phyloP scores from a whole-genome alignment of 1,139 yeast genomes.

The Protomyces inundatus region DNA sequence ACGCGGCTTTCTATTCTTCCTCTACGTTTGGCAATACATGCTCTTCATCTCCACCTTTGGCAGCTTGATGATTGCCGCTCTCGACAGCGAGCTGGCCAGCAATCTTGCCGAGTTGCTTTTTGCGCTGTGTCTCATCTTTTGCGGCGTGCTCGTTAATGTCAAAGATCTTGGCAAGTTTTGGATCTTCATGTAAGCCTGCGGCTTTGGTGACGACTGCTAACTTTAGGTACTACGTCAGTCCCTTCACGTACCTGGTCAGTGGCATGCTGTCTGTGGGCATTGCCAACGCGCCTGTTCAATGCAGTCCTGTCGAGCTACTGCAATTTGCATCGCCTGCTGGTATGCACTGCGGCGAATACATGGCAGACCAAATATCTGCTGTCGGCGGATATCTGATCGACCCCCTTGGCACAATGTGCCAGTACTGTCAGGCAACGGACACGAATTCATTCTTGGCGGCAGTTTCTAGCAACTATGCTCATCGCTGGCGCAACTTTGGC shows the following conservation, averaged over 20 bases:
- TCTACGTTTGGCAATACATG: conserved; percentile 45
- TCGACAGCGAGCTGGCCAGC: conserved; percentile 48
- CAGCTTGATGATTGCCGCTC: conserved; percentile 45
- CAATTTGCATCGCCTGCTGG: conserved; percentile 51
- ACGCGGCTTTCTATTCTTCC: conserved; percentile 40
- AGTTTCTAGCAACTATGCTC: conserved; percentile 45
- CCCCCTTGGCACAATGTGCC: conserved; percentile 45
- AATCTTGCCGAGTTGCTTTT: conserved; percentile 47
- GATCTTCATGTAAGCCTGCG: background rate
- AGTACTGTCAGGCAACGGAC: conserved; percentile 46
- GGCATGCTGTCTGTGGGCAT: conserved; percentile 46
- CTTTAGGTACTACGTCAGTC: conserved; percentile 53
- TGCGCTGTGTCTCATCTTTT: conserved; percentile 39
- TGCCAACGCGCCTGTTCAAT: conserved; percentile 45
- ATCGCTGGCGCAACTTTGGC: conserved; percentile 68
- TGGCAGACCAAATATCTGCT: conserved; percentile 42
- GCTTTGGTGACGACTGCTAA: conserved; percentile 55
- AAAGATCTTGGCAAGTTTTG: background rate
- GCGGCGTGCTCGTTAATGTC: background rate
- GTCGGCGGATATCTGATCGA: conserved; percentile 48
- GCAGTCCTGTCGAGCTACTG: conserved; percentile 47
- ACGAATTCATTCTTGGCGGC: conserved; percentile 45
- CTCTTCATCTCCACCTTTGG: conserved; percentile 47
- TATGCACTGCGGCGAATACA: conserved; percentile 49
- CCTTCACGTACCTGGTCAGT: conserved; percentile 53